These are phyloP conservation scores for Saccharomycopsis vini DNA, from an alignment of 805 yeast species.

Conservation along the genomic window DNA sequence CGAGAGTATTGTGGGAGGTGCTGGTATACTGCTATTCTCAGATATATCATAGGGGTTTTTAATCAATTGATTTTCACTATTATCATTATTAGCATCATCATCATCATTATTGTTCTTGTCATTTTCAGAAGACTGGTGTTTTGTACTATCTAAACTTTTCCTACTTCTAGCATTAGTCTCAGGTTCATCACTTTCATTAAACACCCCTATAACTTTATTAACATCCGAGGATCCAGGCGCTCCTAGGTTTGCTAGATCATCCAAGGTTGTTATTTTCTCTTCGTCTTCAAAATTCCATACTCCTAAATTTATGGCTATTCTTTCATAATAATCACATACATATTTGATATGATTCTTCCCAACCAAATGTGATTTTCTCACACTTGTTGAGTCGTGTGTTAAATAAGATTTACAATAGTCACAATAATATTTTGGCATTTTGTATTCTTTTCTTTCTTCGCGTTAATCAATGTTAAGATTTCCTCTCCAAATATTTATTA, in stretches of 20 bases:
- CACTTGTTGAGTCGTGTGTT: conserved; percentile 85
- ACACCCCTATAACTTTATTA: background rate
- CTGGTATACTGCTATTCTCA: conserved; percentile 1
- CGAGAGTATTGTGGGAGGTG: conserved; percentile 13
- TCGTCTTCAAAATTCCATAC: conserved; percentile 22
- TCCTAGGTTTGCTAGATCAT: conserved; percentile 18
- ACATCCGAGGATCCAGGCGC: conserved; percentile 1
- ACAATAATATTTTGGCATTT: conserved; percentile 75
- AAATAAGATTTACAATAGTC: conserved; percentile 76
- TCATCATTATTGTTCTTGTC: background rate
- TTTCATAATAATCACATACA: conserved; percentile 68
- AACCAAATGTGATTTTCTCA: conserved; percentile 65
- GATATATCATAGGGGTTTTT: background rate
- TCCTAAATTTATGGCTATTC: conserved; percentile 21
- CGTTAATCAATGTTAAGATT: too few relatives aligned
- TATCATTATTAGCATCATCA: background rate
- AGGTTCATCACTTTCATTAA: conserved; percentile 2
- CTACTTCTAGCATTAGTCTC: background rate
- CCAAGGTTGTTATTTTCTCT: conserved; percentile 31
- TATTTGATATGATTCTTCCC: conserved; percentile 70
- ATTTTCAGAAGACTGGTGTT: background rate
- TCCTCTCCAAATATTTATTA: too few relatives aligned
- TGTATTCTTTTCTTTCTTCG: too few relatives aligned
- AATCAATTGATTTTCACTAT: background rate
- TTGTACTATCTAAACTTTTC: too few relatives aligned